Percentiles rank a stretch among this genome's conserved stretches.
Conservation (phyloP, 306 rosid species). For the Cicer cuneatum region DNA sequence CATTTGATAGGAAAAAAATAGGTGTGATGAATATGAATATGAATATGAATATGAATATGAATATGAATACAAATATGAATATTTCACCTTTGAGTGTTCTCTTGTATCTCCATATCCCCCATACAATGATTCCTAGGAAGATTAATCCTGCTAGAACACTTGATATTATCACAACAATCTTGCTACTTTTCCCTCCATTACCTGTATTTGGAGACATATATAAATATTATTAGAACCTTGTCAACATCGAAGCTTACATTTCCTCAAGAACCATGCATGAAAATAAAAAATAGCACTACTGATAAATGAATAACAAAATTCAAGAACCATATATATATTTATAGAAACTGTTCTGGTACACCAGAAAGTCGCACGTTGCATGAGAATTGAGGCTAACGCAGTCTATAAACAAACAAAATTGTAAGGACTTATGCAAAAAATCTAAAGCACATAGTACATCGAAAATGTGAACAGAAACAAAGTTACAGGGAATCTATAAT, state of each 20-base stretch:
- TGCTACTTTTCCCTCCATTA: slow-evolving; percentile 45
- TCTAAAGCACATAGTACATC: too few relatives aligned
- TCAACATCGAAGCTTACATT: slow-evolving; percentile 27
- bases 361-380: too few relatives aligned
- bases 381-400: too few relatives aligned
- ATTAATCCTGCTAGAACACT: slow-evolving; percentile 53
- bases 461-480: background rate
- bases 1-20: background rate
- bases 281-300: background rate
- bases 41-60: too few relatives aligned
- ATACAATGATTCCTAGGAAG: slow-evolving; percentile 50
- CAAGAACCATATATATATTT: background rate
- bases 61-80: background rate
- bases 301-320: slow-evolving; percentile 17
- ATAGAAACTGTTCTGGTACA: too few relatives aligned
- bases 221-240: slow-evolving; percentile 33
- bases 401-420: too few relatives aligned
- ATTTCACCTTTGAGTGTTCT: slow-evolving; percentile 63
- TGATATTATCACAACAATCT: slow-evolving; percentile 46
- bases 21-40: slow-evolving; percentile 10
- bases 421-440: too few relatives aligned
- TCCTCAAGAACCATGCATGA: slow-evolving; percentile 29
- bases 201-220: slow-evolving; percentile 47
- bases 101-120: slow-evolving; percentile 59
- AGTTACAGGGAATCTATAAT: background rate